A percentile compares a stretch with the other conserved stretches of the same genome.
Evolutionary conservation across 768 basidiomycete species (phyloP).

Genomic region (Boletus edulis): DNA sequence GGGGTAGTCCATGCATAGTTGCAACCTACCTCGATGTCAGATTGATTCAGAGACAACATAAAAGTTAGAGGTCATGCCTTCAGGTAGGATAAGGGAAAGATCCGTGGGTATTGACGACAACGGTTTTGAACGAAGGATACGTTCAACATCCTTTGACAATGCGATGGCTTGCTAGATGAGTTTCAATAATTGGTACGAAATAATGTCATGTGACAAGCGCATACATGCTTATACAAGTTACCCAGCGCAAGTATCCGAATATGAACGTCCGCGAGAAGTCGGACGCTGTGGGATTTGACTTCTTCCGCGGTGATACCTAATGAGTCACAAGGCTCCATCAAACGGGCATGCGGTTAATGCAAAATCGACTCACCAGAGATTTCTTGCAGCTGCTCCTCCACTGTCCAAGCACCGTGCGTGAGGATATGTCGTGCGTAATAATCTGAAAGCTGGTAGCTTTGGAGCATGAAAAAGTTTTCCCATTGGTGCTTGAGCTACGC

Average conservation of each 20-base stretch:
- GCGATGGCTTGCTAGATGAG: slow-evolving; percentile 66
- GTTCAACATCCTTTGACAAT: slow-evolving; percentile 71
- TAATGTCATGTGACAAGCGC: slow-evolving; percentile 22
- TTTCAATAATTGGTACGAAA: neutral
- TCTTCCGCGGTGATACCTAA: slow-evolving; percentile 72
- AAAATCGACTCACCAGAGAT: slow-evolving; percentile 57
- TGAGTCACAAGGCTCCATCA: neutral
- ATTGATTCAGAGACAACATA: neutral
- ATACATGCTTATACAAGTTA: slow-evolving; percentile 80
- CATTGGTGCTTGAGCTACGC: slow-evolving; percentile 69
- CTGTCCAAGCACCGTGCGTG: slow-evolving; percentile 69
- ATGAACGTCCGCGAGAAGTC: slow-evolving; percentile 62
- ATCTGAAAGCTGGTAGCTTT: slow-evolving; percentile 77
- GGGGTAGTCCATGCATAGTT: slow-evolving; percentile 64
- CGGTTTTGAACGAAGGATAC: slow-evolving; percentile 53
- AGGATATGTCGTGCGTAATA: slow-evolving; percentile 73
- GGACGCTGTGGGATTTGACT: slow-evolving; percentile 56
- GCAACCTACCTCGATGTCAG: slow-evolving; percentile 46
- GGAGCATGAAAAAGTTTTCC: slow-evolving; percentile 84
- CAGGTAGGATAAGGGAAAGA: slow-evolving; percentile 61
- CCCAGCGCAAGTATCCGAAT: slow-evolving; percentile 77
- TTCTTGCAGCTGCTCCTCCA: slow-evolving; percentile 73
- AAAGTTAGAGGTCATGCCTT: slow-evolving; percentile 43
- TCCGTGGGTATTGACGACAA: slow-evolving; percentile 39
- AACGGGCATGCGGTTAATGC: neutral